Percentiles rank a stretch among this genome's conserved stretches.
These are phyloP conservation scores for Sphaceloma murrayae DNA, from an alignment of 2,329 filamentous ascomycete genomes.

Conservation along the genomic window DNA sequence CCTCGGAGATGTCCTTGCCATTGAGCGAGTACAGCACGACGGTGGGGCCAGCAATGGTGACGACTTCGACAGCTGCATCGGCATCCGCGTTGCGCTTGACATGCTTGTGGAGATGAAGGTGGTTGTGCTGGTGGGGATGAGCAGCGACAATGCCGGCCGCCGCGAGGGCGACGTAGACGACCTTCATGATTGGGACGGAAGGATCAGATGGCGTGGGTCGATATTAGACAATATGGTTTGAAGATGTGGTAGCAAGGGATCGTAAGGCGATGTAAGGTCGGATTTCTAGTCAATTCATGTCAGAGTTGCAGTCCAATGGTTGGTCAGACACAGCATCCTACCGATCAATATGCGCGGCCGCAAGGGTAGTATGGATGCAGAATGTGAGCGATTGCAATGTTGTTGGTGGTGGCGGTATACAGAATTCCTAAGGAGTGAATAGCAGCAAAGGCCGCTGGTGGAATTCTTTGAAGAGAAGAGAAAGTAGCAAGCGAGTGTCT, in stretches of 20 bases:
- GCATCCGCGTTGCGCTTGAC: slow-evolving; percentile 47
- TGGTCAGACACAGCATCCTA: too few relatives aligned
- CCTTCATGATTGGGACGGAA: not conserved
- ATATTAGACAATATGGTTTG: slow-evolving; percentile 14
- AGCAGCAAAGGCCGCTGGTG: slow-evolving; percentile 16
- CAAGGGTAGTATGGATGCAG: not conserved
- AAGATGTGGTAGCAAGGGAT: slow-evolving; percentile 1
- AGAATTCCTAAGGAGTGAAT: slow-evolving; percentile 16
- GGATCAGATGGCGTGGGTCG: not conserved
- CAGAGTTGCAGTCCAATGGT: not conserved
- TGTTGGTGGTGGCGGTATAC: not conserved
- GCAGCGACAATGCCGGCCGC: slow-evolving; percentile 42
- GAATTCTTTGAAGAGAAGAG: slow-evolving; percentile 13
- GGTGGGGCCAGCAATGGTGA: slow-evolving; percentile 51
- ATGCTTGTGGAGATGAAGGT: slow-evolving; percentile 48
- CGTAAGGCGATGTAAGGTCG: not conserved
- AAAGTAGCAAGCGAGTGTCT: not conserved
- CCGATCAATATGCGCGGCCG: not conserved
- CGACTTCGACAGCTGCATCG: slow-evolving; percentile 40
- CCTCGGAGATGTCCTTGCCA: slow-evolving; percentile 49
- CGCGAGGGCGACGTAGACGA: slow-evolving; percentile 20
- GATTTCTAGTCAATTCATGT: not conserved
- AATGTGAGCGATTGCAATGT: slow-evolving; percentile 8
- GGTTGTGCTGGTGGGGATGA: slow-evolving; percentile 45
- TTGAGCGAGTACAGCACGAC: slow-evolving; percentile 64